Conservation (phyloP, 305 asterid species). For the Striga hermonthica region DNA sequence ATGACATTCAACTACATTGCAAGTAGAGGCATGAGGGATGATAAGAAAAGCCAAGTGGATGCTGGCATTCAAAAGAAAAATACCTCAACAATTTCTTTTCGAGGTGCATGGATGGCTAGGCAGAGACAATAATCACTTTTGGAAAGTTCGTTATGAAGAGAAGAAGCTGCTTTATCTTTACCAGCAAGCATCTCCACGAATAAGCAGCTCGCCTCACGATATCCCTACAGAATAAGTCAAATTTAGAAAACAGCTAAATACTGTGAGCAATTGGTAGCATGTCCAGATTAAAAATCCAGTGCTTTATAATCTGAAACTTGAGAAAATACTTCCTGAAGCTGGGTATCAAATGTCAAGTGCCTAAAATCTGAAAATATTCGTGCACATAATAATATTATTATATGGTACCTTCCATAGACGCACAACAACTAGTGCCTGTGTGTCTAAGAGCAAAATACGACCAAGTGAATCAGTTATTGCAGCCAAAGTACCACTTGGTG, state of each 20-base stretch:
- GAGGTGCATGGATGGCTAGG: slow-evolving; percentile 94
- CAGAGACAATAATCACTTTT: slow-evolving; percentile 89
- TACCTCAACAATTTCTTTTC: slow-evolving; percentile 97
- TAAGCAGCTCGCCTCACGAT: slow-evolving; percentile 95
- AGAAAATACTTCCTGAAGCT: not conserved
- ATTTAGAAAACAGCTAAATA: not conserved
- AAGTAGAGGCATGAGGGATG: not conserved
- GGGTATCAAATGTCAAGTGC: not conserved
- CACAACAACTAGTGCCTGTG: slow-evolving; percentile 92
- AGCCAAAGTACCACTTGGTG: slow-evolving; percentile 94
- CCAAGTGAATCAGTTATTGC: slow-evolving; percentile 97
- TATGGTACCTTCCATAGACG: slow-evolving; percentile 87
- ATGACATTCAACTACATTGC: slow-evolving; percentile 2
- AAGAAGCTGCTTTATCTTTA: slow-evolving; percentile 45
- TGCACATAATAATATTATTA: slow-evolving; percentile 5
- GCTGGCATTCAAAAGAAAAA: no score
- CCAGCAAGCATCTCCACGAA: slow-evolving; percentile 87
- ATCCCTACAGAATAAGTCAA: slow-evolving; percentile 58
- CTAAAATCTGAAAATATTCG: not conserved
- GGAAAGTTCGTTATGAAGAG: slow-evolving; percentile 37
- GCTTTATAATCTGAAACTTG: not conserved
- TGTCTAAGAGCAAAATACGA: slow-evolving; percentile 87
- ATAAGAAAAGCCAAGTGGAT: no score
- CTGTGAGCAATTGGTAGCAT: no score
- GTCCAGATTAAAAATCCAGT: slow-evolving; percentile 1